Conservation (phyloP, 1,139 yeast species). For the Candida sanyaensis region DNA sequence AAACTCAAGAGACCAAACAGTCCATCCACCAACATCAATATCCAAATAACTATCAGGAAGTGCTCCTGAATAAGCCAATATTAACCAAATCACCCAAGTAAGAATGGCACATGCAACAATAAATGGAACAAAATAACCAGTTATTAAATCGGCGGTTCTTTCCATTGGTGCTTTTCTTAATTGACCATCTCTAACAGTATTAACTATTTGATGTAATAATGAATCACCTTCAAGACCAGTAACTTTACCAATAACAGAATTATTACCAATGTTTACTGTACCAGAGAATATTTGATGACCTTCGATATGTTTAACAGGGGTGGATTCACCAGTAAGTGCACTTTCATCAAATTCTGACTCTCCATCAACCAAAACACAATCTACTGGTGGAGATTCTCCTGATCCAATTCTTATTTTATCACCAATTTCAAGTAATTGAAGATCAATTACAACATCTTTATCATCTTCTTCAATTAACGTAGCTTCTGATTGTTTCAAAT, state of each 20-base stretch:
- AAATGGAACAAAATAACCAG: conserved; percentile 73
- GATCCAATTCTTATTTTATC: conserved; percentile 60
- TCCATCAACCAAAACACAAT: conserved; percentile 63
- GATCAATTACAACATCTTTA: conserved; percentile 31
- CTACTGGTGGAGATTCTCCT: conserved; percentile 76
- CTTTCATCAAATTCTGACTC: conserved; percentile 69
- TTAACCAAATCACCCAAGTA: conserved; percentile 72
- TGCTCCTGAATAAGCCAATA: conserved; percentile 54
- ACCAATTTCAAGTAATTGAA: conserved; percentile 61
- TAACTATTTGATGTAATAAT: conserved; percentile 67
- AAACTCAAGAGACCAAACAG: conserved; percentile 75
- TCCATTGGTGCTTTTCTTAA: conserved; percentile 75
- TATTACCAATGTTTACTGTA: conserved; percentile 63
- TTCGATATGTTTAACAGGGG: conserved; percentile 44
- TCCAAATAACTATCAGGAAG: conserved; percentile 60
- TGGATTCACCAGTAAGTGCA: conserved; percentile 75
- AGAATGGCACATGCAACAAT: conserved; percentile 59
- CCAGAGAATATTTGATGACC: conserved; percentile 76
- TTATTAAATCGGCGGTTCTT: conserved; percentile 66
- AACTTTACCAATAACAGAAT: conserved; percentile 56
- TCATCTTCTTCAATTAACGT: conserved; percentile 40
- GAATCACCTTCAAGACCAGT: conserved; percentile 66
- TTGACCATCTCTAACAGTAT: conserved; percentile 74
- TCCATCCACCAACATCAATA: conserved; percentile 73
- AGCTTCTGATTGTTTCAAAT: conserved; percentile 53